phyloP scores from a whole-genome alignment of 2,329 filamentous ascomycete species.

The Trichoderma hamatum region DNA sequence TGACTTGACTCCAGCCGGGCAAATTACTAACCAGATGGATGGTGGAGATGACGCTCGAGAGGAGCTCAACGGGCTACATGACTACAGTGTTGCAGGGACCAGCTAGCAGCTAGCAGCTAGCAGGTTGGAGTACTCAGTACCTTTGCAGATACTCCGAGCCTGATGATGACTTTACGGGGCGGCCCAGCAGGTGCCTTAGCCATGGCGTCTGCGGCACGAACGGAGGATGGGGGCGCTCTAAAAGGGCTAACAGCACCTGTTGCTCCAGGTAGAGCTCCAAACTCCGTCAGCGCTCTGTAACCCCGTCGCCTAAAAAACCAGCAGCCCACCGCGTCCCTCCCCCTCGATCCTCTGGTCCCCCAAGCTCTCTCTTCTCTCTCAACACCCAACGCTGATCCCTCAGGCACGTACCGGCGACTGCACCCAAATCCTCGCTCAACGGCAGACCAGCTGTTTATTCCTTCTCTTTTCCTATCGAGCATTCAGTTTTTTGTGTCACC shows the following conservation, averaged over 20 bases:
- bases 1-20: constrained; percentile 16
- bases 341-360: constrained; percentile 7
- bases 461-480: background rate
- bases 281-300: constrained; percentile 24
- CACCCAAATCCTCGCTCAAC: background rate
- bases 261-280: constrained; percentile 19
- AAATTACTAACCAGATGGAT: background rate
- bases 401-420: constrained; percentile 9
- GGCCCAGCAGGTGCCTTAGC: constrained; percentile 8
- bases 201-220: constrained; percentile 12
- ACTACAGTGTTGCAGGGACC: background rate
- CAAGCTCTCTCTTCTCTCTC: constrained; percentile 15
- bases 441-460: background rate
- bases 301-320: constrained; percentile 25
- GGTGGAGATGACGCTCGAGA: constrained; percentile 12
- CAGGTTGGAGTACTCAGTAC: background rate
- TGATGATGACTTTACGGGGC: constrained; percentile 11
- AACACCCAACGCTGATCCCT: constrained; percentile 17
- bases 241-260: constrained; percentile 14
- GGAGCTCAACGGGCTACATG: background rate
- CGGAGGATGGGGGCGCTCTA: constrained; percentile 20
- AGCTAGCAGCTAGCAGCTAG: background rate
- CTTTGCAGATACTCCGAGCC: background rate
- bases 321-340: constrained; percentile 22
- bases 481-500: background rate